Evolutionary conservation across 495 filamentous ascomycete species (phyloP).

Genomic region (Elaphomyces granulatus): DNA sequence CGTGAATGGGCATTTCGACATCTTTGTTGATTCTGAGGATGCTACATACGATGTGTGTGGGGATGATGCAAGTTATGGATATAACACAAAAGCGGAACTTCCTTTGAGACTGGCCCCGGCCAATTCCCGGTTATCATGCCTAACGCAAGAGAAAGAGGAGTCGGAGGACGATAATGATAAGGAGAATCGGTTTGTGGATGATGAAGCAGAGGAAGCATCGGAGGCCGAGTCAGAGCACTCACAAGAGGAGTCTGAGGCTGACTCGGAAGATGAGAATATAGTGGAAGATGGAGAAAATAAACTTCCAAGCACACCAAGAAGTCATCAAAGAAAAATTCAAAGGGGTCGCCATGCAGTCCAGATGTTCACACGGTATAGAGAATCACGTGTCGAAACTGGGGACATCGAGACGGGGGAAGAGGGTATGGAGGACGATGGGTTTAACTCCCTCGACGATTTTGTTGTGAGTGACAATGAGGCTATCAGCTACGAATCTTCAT

Average conservation of each 20-base stretch:
- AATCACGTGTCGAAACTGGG: neutral
- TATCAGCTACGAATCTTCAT: slow-evolving; percentile 24
- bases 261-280: slow-evolving; percentile 7
- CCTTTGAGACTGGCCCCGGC: slow-evolving; percentile 20
- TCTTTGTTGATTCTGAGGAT: too few relatives aligned
- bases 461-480: slow-evolving; percentile 36
- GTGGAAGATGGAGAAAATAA: slow-evolving; percentile 5
- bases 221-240: neutral
- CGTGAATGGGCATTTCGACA: too few relatives aligned
- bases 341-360: neutral
- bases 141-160: slow-evolving; percentile 15
- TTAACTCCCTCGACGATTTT: slow-evolving; percentile 29
- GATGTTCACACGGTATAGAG: slow-evolving; percentile 2
- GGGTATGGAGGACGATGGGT: slow-evolving; percentile 17
- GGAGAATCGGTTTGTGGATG: slow-evolving; percentile 27
- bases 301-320: neutral
- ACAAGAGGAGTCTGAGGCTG: slow-evolving; percentile 1
- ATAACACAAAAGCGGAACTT: slow-evolving; percentile 14
- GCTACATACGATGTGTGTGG: too few relatives aligned
- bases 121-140: slow-evolving; percentile 24
- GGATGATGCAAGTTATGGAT: too few relatives aligned
- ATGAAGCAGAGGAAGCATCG: slow-evolving; percentile 11
- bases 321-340: neutral
- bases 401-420: slow-evolving; percentile 2
- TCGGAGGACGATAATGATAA: slow-evolving; percentile 29